Conservation (phyloP, 1,139 yeast species). For the Sugiyamaella xylanicola region DNA sequence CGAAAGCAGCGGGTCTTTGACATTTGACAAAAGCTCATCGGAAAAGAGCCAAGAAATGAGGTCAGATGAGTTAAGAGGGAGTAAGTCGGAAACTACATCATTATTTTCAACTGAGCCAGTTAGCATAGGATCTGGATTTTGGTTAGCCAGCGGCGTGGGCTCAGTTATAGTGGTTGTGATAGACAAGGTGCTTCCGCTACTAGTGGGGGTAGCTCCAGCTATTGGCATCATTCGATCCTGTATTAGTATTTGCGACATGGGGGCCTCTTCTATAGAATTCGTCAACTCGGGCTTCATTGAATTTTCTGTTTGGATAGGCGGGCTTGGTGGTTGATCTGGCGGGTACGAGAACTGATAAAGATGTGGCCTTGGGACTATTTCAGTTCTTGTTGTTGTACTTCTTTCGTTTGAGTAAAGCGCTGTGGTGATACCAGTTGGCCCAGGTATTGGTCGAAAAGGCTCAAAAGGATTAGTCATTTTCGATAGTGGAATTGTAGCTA, state of each 20-base stretch:
- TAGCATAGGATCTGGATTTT: neutral
- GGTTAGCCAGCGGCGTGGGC: neutral
- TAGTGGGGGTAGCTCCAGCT: neutral
- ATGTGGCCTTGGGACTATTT: neutral
- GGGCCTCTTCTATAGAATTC: neutral
- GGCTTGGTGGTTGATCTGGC: constrained; percentile 15
- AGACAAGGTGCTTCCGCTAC: neutral
- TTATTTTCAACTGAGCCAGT: constrained; percentile 3
- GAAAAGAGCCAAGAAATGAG: constrained; percentile 44
- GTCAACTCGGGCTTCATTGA: neutral
- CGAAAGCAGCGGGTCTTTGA: constrained; percentile 38
- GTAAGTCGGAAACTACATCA: constrained; percentile 13
- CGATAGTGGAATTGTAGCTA: neutral
- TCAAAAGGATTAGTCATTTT: constrained; percentile 3
- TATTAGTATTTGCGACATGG: constrained; percentile 8
- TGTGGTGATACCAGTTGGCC: neutral
- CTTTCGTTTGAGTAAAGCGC: constrained; percentile 15
- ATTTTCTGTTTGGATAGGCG: constrained; percentile 7
- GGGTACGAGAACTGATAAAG: constrained; percentile 10
- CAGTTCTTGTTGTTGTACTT: constrained; percentile 2
- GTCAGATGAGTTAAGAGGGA: constrained; percentile 29
- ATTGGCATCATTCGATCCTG: constrained; percentile 10
- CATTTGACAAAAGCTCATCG: constrained; percentile 39
- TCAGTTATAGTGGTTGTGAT: neutral
- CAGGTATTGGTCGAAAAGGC: constrained; percentile 9